These are phyloP conservation scores for Flaveria linearis DNA, from an alignment of 129 eudicot species.

Conservation along the genomic window DNA sequence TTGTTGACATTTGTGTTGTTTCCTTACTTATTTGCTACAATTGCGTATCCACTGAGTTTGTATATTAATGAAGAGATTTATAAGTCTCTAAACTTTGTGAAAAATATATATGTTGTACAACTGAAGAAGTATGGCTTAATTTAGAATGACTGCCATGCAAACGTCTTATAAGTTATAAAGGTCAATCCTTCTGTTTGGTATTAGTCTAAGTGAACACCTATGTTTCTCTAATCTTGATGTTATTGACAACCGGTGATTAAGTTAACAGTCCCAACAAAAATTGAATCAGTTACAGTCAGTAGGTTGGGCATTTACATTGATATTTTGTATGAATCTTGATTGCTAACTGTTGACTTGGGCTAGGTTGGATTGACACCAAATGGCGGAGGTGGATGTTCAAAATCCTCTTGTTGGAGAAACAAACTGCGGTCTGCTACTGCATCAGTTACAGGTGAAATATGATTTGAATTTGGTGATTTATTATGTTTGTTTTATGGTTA, in stretches of 20 bases:
- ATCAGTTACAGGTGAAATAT: slow-evolving; percentile 73
- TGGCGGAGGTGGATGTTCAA: slow-evolving; percentile 72
- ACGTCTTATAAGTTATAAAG: background rate
- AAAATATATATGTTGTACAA: background rate
- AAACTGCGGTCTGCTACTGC: slow-evolving; percentile 70
- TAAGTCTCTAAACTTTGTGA: background rate
- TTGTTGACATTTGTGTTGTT: slow-evolving; percentile 14
- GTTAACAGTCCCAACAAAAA: slow-evolving; percentile 2
- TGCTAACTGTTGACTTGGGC: slow-evolving; percentile 23
- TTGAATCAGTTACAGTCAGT: background rate
- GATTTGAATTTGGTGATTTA: slow-evolving; percentile 4
- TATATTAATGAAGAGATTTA: slow-evolving; percentile 2
- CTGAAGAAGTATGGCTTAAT: background rate
- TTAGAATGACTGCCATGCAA: background rate
- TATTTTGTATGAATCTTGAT: slow-evolving; percentile 12
- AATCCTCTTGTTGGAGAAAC: slow-evolving; percentile 57
- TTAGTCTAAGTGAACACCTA: no score
- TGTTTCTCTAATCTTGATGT: background rate
- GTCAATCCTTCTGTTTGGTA: no score
- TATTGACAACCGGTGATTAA: background rate
- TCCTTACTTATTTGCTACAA: background rate
- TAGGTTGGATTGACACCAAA: slow-evolving; percentile 39
- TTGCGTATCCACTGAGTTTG: background rate
- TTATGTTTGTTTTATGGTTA: background rate
- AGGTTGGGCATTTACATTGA: slow-evolving; percentile 1